phyloP scores from a whole-genome alignment of 169 alveolate species.

The Babesia ovis region DNA sequence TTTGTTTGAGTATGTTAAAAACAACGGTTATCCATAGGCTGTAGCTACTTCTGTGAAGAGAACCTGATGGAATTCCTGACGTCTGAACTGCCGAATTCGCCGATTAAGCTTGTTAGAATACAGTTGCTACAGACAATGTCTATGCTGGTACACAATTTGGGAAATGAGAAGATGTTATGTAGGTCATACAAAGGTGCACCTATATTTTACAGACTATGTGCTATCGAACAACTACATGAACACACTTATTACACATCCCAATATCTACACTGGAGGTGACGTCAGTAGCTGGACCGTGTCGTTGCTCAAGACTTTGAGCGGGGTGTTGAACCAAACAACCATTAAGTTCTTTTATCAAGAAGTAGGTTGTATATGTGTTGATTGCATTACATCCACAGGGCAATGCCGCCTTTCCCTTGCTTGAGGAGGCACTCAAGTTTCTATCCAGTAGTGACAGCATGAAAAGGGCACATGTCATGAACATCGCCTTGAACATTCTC shows the following conservation, averaged over 20 bases:
- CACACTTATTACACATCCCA: conserved; percentile 43
- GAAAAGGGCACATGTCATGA: conserved; percentile 67
- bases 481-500: conserved; percentile 51
- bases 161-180: conserved; percentile 42
- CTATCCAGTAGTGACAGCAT: conserved; percentile 60
- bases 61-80: conserved; percentile 62
- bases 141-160: conserved; percentile 57
- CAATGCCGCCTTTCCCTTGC: conserved; percentile 52
- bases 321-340: conserved; percentile 46
- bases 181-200: not conserved
- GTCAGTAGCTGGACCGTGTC: conserved; percentile 70
- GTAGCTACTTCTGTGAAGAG: conserved; percentile 69
- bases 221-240: conserved; percentile 62
- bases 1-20: conserved; percentile 49
- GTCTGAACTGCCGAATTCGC: conserved; percentile 42
- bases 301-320: conserved; percentile 54
- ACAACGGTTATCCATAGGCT: not conserved
- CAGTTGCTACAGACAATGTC: conserved; percentile 67
- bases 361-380: not conserved
- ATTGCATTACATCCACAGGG: conserved; percentile 4
- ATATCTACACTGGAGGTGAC: conserved; percentile 61
- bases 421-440: conserved; percentile 49
- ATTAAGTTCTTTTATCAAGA: conserved; percentile 61
- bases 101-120: conserved; percentile 41
- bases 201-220: conserved; percentile 29